phyloP scores from a whole-genome alignment of 192 early-diverging fungal species.

The Dimargaris xerosporica region DNA sequence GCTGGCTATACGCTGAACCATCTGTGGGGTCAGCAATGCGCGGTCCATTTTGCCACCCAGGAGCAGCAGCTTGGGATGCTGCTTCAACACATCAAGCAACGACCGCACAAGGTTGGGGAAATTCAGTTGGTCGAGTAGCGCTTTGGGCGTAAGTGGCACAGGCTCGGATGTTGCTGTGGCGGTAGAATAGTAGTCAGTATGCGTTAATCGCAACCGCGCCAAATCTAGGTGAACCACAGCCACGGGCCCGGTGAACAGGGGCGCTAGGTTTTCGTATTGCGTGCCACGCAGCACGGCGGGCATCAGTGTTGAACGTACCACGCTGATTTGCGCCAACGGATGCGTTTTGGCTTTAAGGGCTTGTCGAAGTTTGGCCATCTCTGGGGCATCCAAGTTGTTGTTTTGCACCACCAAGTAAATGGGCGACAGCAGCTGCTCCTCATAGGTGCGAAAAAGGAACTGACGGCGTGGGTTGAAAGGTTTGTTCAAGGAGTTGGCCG shows the following conservation, averaged over 20 bases:
- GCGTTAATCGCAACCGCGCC: neutral
- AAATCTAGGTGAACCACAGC: slow-evolving; percentile 21
- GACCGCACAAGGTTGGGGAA: slow-evolving; percentile 13
- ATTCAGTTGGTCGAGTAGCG: slow-evolving; percentile 4
- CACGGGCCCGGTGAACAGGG: slow-evolving; percentile 26
- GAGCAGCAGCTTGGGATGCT: slow-evolving; percentile 22
- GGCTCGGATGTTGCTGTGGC: too few relatives aligned
- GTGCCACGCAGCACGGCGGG: slow-evolving; percentile 28
- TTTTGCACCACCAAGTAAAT: slow-evolving; percentile 23
- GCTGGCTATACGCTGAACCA: slow-evolving; percentile 22
- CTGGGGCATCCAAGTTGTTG: slow-evolving; percentile 25
- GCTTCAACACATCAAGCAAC: slow-evolving; percentile 17
- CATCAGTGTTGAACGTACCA: slow-evolving; percentile 25
- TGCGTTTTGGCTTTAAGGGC: slow-evolving; percentile 17
- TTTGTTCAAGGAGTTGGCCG: slow-evolving; percentile 27
- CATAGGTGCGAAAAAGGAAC: slow-evolving; percentile 27
- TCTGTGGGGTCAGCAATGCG: slow-evolving; percentile 20
- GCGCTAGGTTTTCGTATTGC: slow-evolving; percentile 18
- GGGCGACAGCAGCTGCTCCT: slow-evolving; percentile 18
- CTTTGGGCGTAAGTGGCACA: too few relatives aligned
- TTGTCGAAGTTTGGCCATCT: slow-evolving; percentile 18
- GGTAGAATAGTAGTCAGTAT: neutral
- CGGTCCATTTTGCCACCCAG: slow-evolving; percentile 25
- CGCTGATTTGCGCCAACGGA: slow-evolving; percentile 19
- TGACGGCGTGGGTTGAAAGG: slow-evolving; percentile 30